A percentile compares a stretch with the other conserved stretches of the same genome.
phyloP scores from a whole-genome alignment of 495 filamentous ascomycete species.

The Penicillium steckii region DNA sequence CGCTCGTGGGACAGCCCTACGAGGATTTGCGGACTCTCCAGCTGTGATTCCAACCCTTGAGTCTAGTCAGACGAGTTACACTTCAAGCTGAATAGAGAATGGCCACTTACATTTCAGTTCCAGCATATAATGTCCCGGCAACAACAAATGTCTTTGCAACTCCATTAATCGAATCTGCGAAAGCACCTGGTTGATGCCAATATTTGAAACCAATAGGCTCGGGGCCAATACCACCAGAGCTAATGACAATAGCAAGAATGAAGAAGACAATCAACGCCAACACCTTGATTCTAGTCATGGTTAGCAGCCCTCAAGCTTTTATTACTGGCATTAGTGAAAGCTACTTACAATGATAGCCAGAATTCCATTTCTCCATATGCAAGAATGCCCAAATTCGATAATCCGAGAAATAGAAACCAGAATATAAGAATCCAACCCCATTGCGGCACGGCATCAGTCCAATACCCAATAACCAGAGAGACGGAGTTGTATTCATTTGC shows the following conservation, averaged over 20 bases:
- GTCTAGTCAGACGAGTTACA: neutral
- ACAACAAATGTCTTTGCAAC: conserved; percentile 57
- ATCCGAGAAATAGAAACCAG: conserved; percentile 50
- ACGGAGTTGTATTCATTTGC: conserved; percentile 54
- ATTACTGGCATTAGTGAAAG: neutral
- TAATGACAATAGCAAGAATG: conserved; percentile 64
- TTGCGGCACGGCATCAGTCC: conserved; percentile 42
- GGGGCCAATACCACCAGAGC: conserved; percentile 57
- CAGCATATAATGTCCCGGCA: conserved; percentile 69
- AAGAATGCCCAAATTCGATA: conserved; percentile 54
- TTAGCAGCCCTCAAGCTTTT: neutral
- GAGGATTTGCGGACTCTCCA: conserved; percentile 62
- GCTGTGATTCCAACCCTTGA: conserved; percentile 63
- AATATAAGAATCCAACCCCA: conserved; percentile 66
- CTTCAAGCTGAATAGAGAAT: neutral
- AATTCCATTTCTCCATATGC: conserved; percentile 67
- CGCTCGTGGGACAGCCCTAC: conserved; percentile 59
- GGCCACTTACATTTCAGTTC: conserved; percentile 58
- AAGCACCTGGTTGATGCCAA: conserved; percentile 68
- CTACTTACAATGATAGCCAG: conserved; percentile 35
- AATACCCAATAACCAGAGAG: conserved; percentile 40
- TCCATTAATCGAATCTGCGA: conserved; percentile 62
- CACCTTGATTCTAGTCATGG: conserved; percentile 40
- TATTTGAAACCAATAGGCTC: conserved; percentile 60
- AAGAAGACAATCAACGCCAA: conserved; percentile 64